These are phyloP conservation scores for Sparassis latifolia DNA, from an alignment of 1,284 basidiomycete species.

Conservation along the genomic window DNA sequence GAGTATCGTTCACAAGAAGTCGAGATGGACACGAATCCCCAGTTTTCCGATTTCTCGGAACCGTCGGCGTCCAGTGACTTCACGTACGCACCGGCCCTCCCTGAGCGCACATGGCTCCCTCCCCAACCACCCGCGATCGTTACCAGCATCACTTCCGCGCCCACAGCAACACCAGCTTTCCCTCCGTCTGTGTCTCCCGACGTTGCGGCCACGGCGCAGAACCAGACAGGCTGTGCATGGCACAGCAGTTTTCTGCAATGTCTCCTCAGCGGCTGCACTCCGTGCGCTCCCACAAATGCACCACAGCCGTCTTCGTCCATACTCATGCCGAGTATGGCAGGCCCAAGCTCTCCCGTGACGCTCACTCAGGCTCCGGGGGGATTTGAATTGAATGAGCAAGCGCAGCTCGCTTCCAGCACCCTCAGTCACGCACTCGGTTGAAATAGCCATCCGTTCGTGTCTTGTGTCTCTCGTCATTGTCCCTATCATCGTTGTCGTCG, in stretches of 20 bases:
- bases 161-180: slow-evolving; percentile 1
- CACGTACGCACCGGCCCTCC: slow-evolving; percentile 1
- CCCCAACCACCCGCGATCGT: slow-evolving; percentile 5
- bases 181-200: neutral
- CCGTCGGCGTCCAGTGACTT: neutral
- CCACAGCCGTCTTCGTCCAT: neutral
- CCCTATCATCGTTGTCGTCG: no score
- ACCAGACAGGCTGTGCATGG: slow-evolving; percentile 14
- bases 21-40: no score
- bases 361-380: neutral
- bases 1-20: no score
- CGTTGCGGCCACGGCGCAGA: neutral
- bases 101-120: slow-evolving; percentile 12
- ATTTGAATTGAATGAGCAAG: slow-evolving; percentile 2
- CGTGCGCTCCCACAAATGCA: neutral
- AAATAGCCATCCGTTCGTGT: neutral
- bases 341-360: no score
- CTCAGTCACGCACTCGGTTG: slow-evolving; percentile 17
- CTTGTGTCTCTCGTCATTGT: no score
- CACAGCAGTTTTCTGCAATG: slow-evolving; percentile 18
- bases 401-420: slow-evolving; percentile 14
- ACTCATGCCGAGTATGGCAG: no score
- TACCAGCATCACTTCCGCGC: neutral
- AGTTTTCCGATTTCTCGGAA: no score
- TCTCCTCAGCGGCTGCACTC: slow-evolving; percentile 4